Percentiles rank a stretch among this genome's conserved stretches.
Evolutionary conservation across 768 basidiomycete genomes (phyloP).

Genomic region (Mycena floridula): DNA sequence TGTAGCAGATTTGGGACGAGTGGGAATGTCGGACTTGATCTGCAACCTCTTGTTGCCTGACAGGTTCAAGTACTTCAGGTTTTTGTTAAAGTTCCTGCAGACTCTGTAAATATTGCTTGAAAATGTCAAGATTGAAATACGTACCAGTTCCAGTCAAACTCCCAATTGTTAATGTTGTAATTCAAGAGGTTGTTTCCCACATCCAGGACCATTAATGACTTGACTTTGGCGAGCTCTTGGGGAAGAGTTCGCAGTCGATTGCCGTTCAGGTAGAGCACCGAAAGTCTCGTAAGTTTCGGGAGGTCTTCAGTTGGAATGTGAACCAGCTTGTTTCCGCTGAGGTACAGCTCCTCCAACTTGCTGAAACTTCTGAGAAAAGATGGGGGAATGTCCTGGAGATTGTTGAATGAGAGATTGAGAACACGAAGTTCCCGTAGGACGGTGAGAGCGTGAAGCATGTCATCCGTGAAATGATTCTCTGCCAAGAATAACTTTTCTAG

Average conservation of each 20-base stretch:
- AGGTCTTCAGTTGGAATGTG: slow-evolving; percentile 88
- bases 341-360: slow-evolving; percentile 78
- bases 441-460: slow-evolving; percentile 67
- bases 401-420: slow-evolving; percentile 92
- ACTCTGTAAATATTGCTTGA: slow-evolving; percentile 1
- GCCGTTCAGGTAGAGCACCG: slow-evolving; percentile 84
- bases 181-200: slow-evolving; percentile 90
- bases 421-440: slow-evolving; percentile 72
- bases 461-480: slow-evolving; percentile 84
- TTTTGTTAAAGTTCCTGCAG: slow-evolving; percentile 91
- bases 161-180: slow-evolving; percentile 98
- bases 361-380: slow-evolving; percentile 68
- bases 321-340: slow-evolving; percentile 93
- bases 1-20: slow-evolving; percentile 70
- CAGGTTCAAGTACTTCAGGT: slow-evolving; percentile 88
- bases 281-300: slow-evolving; percentile 58
- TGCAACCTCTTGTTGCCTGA: slow-evolving; percentile 98
- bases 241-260: slow-evolving; percentile 92
- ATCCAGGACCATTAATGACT: slow-evolving; percentile 75
- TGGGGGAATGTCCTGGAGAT: slow-evolving; percentile 82
- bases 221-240: slow-evolving; percentile 81
- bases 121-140: slow-evolving; percentile 29
- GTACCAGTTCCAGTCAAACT: slow-evolving; percentile 99
- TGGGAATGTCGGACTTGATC: slow-evolving; percentile 76
- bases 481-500: slow-evolving; percentile 80